Evolutionary conservation across 1,284 basidiomycete species (phyloP).

Genomic region (Cutaneotrichosporon cavernicola): DNA sequence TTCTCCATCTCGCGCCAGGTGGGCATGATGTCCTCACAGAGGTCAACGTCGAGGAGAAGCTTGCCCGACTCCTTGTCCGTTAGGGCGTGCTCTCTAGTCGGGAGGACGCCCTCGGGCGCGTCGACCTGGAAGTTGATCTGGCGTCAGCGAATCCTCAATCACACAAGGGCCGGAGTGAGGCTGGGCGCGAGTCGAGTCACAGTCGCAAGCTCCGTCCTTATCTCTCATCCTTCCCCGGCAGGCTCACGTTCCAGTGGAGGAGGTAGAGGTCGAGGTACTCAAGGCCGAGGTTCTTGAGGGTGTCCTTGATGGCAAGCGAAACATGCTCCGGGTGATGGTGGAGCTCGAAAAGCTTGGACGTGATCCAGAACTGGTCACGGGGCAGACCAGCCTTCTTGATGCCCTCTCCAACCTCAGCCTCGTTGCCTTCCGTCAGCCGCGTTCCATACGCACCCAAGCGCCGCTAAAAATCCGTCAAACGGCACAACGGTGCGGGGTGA

Average conservation of each 20-base stretch:
- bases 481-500: too few relatives aligned
- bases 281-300: conserved; percentile 67
- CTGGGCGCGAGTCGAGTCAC: background rate
- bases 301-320: conserved; percentile 68
- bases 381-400: conserved; percentile 62
- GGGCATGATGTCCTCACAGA: conserved; percentile 71
- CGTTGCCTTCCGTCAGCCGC: conserved; percentile 57
- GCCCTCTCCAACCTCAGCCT: conserved; percentile 81
- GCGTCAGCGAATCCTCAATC: background rate
- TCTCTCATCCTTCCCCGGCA: background rate
- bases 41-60: conserved; percentile 59
- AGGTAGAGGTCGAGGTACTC: conserved; percentile 78
- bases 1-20: conserved; percentile 63
- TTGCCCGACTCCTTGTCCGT: conserved; percentile 52
- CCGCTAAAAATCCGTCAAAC: too few relatives aligned
- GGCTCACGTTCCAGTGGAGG: conserved; percentile 68
- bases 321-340: conserved; percentile 60
- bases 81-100: conserved; percentile 37
- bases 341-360: conserved; percentile 67
- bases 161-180: background rate
- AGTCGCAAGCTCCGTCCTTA: background rate
- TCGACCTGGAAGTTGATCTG: conserved; percentile 50
- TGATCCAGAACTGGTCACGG: conserved; percentile 68
- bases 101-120: conserved; percentile 40
- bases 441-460: background rate